These are phyloP conservation scores for Tricholoma flavovirens DNA, from an alignment of 768 basidiomycete species.

Conservation along the genomic window DNA sequence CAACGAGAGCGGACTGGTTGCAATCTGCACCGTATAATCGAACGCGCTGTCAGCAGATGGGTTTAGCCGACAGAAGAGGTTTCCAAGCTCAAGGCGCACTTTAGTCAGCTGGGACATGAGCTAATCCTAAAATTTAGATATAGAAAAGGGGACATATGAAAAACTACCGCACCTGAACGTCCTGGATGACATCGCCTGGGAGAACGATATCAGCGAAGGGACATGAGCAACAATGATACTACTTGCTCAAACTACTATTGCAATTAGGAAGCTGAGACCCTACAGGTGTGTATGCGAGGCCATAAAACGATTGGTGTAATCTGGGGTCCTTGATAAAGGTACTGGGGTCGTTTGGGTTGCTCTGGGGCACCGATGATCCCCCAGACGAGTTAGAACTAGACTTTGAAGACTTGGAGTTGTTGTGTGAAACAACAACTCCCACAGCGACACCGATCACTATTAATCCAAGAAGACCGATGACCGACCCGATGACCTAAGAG, in stretches of 20 bases:
- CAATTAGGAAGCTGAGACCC: slow-evolving; percentile 70
- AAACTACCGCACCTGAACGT: slow-evolving; percentile 53
- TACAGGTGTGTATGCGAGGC: slow-evolving; percentile 80
- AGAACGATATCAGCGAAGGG: not conserved
- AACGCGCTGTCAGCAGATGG: slow-evolving; percentile 39
- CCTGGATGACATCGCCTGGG: slow-evolving; percentile 53
- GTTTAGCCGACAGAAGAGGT: slow-evolving; percentile 6
- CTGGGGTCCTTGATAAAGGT: slow-evolving; percentile 64
- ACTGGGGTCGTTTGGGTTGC: slow-evolving; percentile 63
- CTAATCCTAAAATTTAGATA: slow-evolving; percentile 28
- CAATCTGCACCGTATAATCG: slow-evolving; percentile 88
- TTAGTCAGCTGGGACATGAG: slow-evolving; percentile 83
- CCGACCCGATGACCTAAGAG: slow-evolving; percentile 42
- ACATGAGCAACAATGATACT: not conserved
- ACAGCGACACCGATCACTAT: slow-evolving; percentile 47
- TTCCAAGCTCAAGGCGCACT: slow-evolving; percentile 24
- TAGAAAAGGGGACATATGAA: not conserved
- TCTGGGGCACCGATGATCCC: slow-evolving; percentile 16
- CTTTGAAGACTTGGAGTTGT: slow-evolving; percentile 22
- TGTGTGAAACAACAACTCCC: slow-evolving; percentile 47
- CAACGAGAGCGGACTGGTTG: slow-evolving; percentile 73
- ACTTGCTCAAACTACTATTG: slow-evolving; percentile 44
- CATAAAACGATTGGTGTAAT: slow-evolving; percentile 75
- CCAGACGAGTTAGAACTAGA: slow-evolving; percentile 4
- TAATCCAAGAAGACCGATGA: slow-evolving; percentile 30